These are phyloP conservation scores for Fusarium tuaranense DNA, from an alignment of 2,329 filamentous ascomycete species.

Conservation along the genomic window DNA sequence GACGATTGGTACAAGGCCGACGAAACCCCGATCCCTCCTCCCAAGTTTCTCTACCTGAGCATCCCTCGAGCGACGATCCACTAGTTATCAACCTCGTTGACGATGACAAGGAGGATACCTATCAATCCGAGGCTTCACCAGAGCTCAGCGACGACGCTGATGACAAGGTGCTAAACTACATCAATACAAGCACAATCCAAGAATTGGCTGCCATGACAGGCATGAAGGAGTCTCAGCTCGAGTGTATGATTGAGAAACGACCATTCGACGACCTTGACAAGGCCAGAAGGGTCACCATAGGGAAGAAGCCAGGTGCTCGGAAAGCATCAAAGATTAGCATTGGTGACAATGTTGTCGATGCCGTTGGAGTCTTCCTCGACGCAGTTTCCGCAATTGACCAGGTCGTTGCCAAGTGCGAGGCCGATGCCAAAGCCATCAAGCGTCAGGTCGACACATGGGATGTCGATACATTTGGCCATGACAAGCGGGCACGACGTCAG, in stretches of 20 bases:
- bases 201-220: constrained; percentile 87
- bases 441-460: constrained; percentile 61
- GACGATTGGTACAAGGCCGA: constrained; percentile 53
- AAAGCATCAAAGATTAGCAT: constrained; percentile 61
- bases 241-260: constrained; percentile 76
- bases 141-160: constrained; percentile 47
- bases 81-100: constrained; percentile 52
- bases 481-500: constrained; percentile 47
- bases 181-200: constrained; percentile 81
- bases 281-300: constrained; percentile 72
- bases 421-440: constrained; percentile 70
- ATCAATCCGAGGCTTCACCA: constrained; percentile 51
- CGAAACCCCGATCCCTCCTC: constrained; percentile 44
- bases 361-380: constrained; percentile 77
- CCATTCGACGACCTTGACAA: constrained; percentile 78
- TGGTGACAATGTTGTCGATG: constrained; percentile 64
- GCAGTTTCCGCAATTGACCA: constrained; percentile 87
- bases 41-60: constrained; percentile 30
- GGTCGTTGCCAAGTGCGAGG: constrained; percentile 81
- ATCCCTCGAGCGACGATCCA: constrained; percentile 50
- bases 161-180: constrained; percentile 75
- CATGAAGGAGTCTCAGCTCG: constrained; percentile 76
- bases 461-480: constrained; percentile 60
- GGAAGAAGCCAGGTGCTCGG: constrained; percentile 59
- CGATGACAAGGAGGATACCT: constrained; percentile 57